Evolutionary conservation across 441 rosid genomes (phyloP).

Genomic region (Populus tomentosa): DNA sequence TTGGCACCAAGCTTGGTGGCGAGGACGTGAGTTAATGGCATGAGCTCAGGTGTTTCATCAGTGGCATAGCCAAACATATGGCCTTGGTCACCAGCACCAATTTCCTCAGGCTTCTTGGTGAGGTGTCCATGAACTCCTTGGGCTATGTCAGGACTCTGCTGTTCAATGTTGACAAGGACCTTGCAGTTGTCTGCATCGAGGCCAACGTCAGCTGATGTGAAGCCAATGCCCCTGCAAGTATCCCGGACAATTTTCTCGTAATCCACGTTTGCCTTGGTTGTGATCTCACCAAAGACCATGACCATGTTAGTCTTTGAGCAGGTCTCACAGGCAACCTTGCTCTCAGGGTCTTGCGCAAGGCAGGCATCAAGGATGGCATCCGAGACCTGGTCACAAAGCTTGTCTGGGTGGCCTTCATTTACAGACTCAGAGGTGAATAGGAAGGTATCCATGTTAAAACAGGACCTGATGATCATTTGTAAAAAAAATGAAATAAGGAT

Average conservation of each 20-base stretch:
- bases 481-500: background rate
- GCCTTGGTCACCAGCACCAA: constrained; percentile 86
- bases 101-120: constrained; percentile 73
- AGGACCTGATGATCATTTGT: constrained; percentile 1
- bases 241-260: constrained; percentile 76
- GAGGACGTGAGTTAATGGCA: constrained; percentile 76
- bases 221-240: constrained; percentile 72
- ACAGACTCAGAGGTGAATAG: constrained; percentile 85
- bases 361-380: constrained; percentile 86
- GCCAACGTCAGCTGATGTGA: constrained; percentile 65
- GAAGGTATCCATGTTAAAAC: constrained; percentile 63
- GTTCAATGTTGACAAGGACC: constrained; percentile 76
- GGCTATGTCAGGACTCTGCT: constrained; percentile 80
- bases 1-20: constrained; percentile 80
- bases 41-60: constrained; percentile 70
- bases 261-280: constrained; percentile 62
- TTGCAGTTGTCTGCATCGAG: constrained; percentile 75
- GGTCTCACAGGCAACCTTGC: constrained; percentile 88
- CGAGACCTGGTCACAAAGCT: constrained; percentile 80
- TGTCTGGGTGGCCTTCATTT: constrained; percentile 85
- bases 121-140: constrained; percentile 84
- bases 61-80: constrained; percentile 83
- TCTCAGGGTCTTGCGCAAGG: constrained; percentile 75
- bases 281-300: constrained; percentile 85
- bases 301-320: constrained; percentile 90